phyloP scores from a whole-genome alignment of 306 rosid genomes.

The Gillenia trifoliata region DNA sequence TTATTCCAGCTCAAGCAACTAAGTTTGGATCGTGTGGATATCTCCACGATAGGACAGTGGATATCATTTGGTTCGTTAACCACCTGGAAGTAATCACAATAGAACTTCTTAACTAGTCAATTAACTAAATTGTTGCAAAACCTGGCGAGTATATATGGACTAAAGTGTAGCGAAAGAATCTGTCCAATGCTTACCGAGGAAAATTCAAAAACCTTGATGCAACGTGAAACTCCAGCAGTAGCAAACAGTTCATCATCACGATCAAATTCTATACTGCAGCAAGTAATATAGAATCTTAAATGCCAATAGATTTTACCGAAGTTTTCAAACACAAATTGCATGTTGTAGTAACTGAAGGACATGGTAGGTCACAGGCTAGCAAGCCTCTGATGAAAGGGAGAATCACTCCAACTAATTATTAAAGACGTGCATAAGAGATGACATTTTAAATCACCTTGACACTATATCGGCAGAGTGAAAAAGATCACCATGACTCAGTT shows the following conservation, averaged over 20 bases:
- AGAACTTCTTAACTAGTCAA: background rate
- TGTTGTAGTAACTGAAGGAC: background rate
- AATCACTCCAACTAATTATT: background rate
- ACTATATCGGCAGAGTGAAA: slow-evolving; percentile 84
- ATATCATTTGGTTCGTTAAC: slow-evolving; percentile 71
- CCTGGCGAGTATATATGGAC: background rate
- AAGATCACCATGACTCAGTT: slow-evolving; percentile 77
- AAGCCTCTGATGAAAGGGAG: background rate
- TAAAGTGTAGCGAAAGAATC: background rate
- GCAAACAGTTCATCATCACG: slow-evolving; percentile 88
- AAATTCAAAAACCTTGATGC: slow-evolving; percentile 90
- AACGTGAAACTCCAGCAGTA: slow-evolving; percentile 90
- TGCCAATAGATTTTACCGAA: background rate
- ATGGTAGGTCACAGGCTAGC: background rate
- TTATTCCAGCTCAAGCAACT: slow-evolving; percentile 97
- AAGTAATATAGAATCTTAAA: slow-evolving; percentile 5
- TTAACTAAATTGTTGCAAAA: background rate
- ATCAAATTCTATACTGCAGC: slow-evolving; percentile 89
- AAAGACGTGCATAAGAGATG: background rate
- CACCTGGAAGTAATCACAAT: slow-evolving; percentile 41
- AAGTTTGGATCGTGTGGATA: slow-evolving; percentile 84
- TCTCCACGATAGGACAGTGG: slow-evolving; percentile 85
- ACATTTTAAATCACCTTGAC: slow-evolving; percentile 58
- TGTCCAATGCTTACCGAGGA: slow-evolving; percentile 48
- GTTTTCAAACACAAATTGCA: background rate